Evolutionary conservation across 805 yeast genomes (phyloP), one percentile per base, ranked within the genome.

Genomic region (Wickerhamiella lipophila): DNA sequence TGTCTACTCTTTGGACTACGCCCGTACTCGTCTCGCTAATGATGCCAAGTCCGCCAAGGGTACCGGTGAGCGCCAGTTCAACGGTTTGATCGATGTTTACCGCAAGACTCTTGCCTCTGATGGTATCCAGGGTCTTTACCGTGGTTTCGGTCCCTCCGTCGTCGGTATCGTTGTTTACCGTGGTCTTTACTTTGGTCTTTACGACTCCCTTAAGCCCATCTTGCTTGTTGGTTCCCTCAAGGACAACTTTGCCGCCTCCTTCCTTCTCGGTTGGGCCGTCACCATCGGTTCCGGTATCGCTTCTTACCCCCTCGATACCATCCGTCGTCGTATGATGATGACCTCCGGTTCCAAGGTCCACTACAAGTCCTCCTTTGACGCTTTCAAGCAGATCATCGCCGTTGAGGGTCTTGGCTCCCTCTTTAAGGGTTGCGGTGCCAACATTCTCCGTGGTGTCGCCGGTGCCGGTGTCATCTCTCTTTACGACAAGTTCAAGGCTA

Each of bases 301-400:
- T 70, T 85, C 95, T 68, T 85, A 85, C 83, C 95, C 95, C 77
- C 83, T 85, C 73, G 95, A 85, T 75, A 85, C 95, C 66, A 85
- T 85, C 69, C 84, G 95, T 83, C 84, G 95, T 83, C 84, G 95
- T 81, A 86, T 85, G 95, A 85, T 85, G 95, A 86, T 85, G 94
- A 86, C 95, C 64, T 85, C 95, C 61, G 94, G 94, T 75, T 92
- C 85, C 75, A 88, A 87, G 66, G 88, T 83, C 63, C 83, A 84
- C 74, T 85, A 85, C 76, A 72, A 77, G 67, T 92, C 94, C 78
- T 92, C 95, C 62, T 76, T 83, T 69, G 94, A 85, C 73, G 83
- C 88, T 73, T 79, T 81, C 83, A 73, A 67, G 64, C 73, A 83
- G 74, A 83, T 86, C 68, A 86, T 85, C 62, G 92, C 92, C 63